Evolutionary conservation across 2,329 filamentous ascomycete genomes (phyloP).

Genomic region (Fusarium sp.): DNA sequence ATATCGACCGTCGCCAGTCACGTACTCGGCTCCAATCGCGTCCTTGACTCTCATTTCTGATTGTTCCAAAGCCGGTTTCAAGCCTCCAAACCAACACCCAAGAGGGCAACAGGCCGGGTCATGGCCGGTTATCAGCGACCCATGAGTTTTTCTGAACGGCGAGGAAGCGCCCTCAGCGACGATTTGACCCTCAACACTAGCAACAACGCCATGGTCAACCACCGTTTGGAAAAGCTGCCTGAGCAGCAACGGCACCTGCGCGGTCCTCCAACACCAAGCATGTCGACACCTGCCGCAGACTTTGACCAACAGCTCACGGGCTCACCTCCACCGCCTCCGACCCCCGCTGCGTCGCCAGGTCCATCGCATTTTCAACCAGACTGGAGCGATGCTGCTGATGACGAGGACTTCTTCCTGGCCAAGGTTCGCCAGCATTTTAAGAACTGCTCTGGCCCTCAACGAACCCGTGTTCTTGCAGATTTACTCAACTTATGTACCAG

Average conservation of each 20-base stretch:
- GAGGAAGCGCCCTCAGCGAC: constrained; percentile 66
- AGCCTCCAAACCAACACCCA: constrained; percentile 13
- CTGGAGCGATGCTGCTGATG: constrained; percentile 80
- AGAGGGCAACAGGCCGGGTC: constrained; percentile 36
- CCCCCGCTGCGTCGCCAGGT: constrained; percentile 71
- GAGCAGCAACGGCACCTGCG: constrained; percentile 54
- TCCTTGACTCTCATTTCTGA: constrained; percentile 15
- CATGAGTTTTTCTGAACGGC: constrained; percentile 68
- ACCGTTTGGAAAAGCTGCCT: constrained; percentile 61
- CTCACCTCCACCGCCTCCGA: constrained; percentile 71
- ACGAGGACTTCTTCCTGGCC: constrained; percentile 84
- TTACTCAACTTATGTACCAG: constrained; percentile 94
- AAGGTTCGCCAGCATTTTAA: constrained; percentile 84
- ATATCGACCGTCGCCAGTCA: constrained; percentile 30
- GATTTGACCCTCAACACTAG: constrained; percentile 65
- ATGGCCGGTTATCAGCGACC: constrained; percentile 56
- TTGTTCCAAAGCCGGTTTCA: constrained; percentile 8
- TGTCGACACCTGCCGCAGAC: constrained; percentile 70
- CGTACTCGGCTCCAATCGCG: constrained; percentile 23
- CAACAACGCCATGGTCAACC: constrained; percentile 55
- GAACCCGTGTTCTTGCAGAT: constrained; percentile 84
- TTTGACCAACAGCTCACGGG: constrained; percentile 69
- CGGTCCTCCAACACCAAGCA: constrained; percentile 72
- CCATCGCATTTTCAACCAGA: constrained; percentile 70
- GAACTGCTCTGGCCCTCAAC: constrained; percentile 76